Conservation (phyloP, 106 monocot species). For the Allium fistulosum region DNA sequence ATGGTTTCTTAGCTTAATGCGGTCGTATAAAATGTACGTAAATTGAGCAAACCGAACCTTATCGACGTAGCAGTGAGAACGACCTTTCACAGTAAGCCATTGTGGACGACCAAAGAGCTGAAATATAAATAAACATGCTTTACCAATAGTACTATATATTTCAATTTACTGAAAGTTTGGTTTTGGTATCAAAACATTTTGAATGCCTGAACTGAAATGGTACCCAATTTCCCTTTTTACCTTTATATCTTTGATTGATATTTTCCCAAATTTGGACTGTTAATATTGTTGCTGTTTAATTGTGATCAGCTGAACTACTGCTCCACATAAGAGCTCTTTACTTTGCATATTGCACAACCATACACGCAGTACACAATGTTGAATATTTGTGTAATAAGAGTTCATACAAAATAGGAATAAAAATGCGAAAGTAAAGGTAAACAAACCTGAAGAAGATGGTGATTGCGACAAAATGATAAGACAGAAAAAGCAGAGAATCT, state of each 20-base stretch:
- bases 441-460: conserved; percentile 88
- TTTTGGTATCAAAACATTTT: background rate
- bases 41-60: conserved; percentile 34
- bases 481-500: conserved; percentile 85
- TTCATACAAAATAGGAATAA: background rate
- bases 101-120: conserved; percentile 90
- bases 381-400: background rate
- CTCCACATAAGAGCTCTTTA: background rate
- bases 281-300: too few species aligned
- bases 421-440: background rate
- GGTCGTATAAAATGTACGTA: background rate
- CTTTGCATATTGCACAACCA: background rate
- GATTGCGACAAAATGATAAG: conserved; percentile 87
- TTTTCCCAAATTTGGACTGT: too few species aligned
- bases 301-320: background rate
- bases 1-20: background rate
- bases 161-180: background rate
- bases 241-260: too few species aligned
- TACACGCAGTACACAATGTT: background rate
- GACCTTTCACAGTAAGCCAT: conserved; percentile 81
- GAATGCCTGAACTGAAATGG: background rate
- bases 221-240: background rate
- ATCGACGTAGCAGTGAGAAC: conserved; percentile 62
- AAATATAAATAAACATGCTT: background rate
- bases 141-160: background rate